Evolutionary conservation across 305 asterid species (phyloP).

Genomic region (Fraxinus sp.): DNA sequence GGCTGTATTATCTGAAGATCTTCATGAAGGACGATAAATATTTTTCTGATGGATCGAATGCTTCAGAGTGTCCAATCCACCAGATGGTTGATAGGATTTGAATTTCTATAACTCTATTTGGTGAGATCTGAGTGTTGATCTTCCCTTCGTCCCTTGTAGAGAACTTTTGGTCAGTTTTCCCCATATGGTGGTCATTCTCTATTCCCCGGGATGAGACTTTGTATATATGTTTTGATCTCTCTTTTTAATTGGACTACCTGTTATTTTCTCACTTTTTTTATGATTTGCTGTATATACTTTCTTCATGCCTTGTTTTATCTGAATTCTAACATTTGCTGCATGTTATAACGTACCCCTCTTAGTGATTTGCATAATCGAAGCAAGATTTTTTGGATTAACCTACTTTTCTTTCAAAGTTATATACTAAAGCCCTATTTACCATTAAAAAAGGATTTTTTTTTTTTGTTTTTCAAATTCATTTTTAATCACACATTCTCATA

Average conservation of each 20-base stretch:
- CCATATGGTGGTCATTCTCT: neutral
- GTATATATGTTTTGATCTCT: neutral
- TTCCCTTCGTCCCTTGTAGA: neutral
- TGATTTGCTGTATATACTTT: neutral
- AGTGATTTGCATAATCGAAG: neutral
- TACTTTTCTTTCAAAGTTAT: neutral
- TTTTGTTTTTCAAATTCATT: no score
- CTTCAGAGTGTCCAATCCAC: neutral
- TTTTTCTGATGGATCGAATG: neutral
- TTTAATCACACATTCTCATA: no score
- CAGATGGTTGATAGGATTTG: neutral
- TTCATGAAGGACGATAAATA: slow-evolving; percentile 81
- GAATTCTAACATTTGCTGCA: neutral
- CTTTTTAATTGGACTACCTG: neutral
- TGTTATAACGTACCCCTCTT: neutral
- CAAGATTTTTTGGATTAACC: neutral
- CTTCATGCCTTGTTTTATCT: neutral
- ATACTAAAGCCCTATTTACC: neutral
- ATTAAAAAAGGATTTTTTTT: no score
- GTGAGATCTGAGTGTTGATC: neutral
- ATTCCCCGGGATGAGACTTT: neutral
- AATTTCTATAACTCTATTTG: neutral
- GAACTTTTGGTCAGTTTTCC: neutral
- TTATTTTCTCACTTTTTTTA: neutral
- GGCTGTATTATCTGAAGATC: slow-evolving; percentile 85